phyloP scores from a whole-genome alignment of 2,329 filamentous ascomycete genomes.

The Fusarium sublunatum region DNA sequence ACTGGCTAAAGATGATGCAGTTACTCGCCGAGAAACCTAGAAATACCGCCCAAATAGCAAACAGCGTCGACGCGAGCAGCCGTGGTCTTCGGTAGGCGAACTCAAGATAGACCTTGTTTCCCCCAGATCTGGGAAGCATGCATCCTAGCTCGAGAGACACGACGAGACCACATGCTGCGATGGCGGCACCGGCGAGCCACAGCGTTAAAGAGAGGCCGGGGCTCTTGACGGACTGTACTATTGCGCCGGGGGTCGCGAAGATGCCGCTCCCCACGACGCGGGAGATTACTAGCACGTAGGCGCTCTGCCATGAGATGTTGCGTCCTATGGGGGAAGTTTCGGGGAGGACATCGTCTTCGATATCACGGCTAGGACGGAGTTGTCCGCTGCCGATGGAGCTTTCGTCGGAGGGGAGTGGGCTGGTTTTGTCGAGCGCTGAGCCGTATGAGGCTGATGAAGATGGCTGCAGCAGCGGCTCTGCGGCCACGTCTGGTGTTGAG shows the following conservation, averaged over 20 bases:
- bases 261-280: conserved; percentile 77
- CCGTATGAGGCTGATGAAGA: neutral
- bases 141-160: conserved; percentile 75
- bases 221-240: conserved; percentile 74
- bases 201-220: conserved; percentile 70
- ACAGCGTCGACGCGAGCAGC: conserved; percentile 71
- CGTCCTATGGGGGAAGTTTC: conserved; percentile 69
- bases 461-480: conserved; percentile 23
- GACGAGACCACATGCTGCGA: conserved; percentile 70
- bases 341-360: conserved; percentile 69
- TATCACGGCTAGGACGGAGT: conserved; percentile 25
- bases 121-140: conserved; percentile 76
- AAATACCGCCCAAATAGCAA: conserved; percentile 72
- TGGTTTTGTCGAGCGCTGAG: conserved; percentile 5
- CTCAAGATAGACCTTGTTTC: conserved; percentile 77
- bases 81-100: conserved; percentile 72
- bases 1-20: conserved; percentile 76
- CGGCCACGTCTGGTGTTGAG: conserved; percentile 7
- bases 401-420: conserved; percentile 21
- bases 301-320: conserved; percentile 70
- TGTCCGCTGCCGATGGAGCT: neutral
- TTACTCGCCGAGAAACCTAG: conserved; percentile 77
- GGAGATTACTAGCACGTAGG: conserved; percentile 75
- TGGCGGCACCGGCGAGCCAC: conserved; percentile 71
- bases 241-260: conserved; percentile 76